phyloP scores from a whole-genome alignment of 495 filamentous ascomycete species.

The Lasiosphaeriaceae sp. region DNA sequence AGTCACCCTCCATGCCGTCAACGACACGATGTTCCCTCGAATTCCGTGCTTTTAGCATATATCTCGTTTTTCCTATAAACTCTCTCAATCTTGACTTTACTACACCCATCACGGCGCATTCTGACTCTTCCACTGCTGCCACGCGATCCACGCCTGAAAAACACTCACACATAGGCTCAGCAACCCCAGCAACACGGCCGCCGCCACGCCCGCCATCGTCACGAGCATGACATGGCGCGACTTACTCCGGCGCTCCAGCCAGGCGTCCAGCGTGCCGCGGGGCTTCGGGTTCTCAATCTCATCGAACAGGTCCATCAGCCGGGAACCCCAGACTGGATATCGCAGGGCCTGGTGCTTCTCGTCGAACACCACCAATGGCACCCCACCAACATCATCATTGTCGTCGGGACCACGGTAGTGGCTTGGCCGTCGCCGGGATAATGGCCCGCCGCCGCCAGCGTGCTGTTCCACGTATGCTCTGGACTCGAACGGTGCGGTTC shows the following conservation, averaged over 20 bases:
- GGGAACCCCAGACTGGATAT: constrained; percentile 30
- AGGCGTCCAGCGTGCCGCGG: constrained; percentile 29
- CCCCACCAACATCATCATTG: neutral
- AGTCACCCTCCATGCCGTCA: too few species aligned
- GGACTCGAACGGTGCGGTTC: constrained; percentile 6
- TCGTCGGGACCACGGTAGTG: neutral
- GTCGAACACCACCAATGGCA: neutral
- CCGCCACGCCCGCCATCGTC: constrained; percentile 32
- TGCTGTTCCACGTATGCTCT: too few species aligned
- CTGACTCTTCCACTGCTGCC: constrained; percentile 20
- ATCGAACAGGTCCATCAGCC: constrained; percentile 34
- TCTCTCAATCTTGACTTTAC: neutral
- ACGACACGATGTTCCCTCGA: too few species aligned
- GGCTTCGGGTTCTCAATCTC: constrained; percentile 38
- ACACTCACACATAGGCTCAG: constrained; percentile 20
- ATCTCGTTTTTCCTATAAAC: too few species aligned
- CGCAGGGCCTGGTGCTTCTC: constrained; percentile 18
- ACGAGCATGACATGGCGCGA: constrained; percentile 39
- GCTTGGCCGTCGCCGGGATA: neutral
- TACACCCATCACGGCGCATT: neutral
- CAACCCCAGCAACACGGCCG: constrained; percentile 27
- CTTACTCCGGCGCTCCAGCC: constrained; percentile 37
- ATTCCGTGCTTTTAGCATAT: too few species aligned
- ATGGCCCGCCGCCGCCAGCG: too few species aligned
- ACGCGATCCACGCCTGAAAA: constrained; percentile 32